These are phyloP conservation scores for Dioszegia crocea DNA, from an alignment of 768 basidiomycete species.

Conservation along the genomic window DNA sequence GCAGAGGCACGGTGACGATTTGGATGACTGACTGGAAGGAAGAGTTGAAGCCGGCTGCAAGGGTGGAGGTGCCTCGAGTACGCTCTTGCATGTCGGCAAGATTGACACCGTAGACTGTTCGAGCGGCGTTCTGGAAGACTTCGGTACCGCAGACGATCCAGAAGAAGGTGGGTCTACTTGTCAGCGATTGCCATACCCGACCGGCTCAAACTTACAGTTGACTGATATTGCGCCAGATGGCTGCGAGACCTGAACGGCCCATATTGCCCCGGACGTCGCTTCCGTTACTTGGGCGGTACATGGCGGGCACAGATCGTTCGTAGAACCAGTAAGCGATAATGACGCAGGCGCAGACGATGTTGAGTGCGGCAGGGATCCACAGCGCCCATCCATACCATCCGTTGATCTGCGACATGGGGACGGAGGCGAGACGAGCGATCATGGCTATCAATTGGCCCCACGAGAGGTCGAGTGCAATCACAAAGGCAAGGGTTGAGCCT, in stretches of 20 bases:
- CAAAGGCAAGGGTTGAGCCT: conserved; percentile 29
- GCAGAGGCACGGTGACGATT: conserved; percentile 42
- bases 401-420: conserved; percentile 41
- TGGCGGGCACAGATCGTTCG: conserved; percentile 31
- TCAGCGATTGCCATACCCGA: not conserved
- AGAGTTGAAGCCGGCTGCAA: conserved; percentile 47
- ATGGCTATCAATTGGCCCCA: conserved; percentile 34
- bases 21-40: conserved; percentile 40
- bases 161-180: conserved; percentile 30
- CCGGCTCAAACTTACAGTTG: conserved; percentile 11
- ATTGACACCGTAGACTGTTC: conserved; percentile 40
- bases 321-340: conserved; percentile 35
- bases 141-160: conserved; percentile 39
- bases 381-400: conserved; percentile 47
- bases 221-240: conserved; percentile 13
- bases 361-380: conserved; percentile 45
- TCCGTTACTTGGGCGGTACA: conserved; percentile 31
- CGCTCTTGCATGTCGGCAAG: conserved; percentile 44
- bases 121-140: conserved; percentile 40
- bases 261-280: conserved; percentile 16
- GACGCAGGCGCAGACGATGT: conserved; percentile 26
- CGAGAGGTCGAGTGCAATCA: conserved; percentile 44
- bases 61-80: conserved; percentile 37
- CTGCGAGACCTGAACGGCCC: not conserved
- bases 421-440: conserved; percentile 28